phyloP scores from a whole-genome alignment of 805 yeast genomes.

The Ogataea trehalophila region DNA sequence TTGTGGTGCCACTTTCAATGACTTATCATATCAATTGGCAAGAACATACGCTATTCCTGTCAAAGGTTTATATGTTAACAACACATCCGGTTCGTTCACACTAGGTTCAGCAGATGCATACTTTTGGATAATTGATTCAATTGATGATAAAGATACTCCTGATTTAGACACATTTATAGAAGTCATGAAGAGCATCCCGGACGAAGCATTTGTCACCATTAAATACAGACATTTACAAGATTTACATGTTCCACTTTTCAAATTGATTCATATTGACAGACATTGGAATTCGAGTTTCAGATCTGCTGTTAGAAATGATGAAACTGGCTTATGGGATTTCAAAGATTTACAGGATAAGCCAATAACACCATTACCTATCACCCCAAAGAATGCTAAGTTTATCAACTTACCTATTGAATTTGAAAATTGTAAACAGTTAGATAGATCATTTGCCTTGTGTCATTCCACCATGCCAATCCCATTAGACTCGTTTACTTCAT shows the following conservation, averaged over 20 bases:
- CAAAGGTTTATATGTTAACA: constrained; percentile 73
- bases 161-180: constrained; percentile 70
- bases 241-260: constrained; percentile 64
- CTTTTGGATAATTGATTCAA: constrained; percentile 78
- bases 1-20: constrained; percentile 83
- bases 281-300: constrained; percentile 78
- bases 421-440: constrained; percentile 48
- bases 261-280: constrained; percentile 71
- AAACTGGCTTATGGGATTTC: constrained; percentile 54
- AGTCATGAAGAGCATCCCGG: constrained; percentile 75
- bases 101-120: constrained; percentile 51
- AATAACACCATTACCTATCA: constrained; percentile 44
- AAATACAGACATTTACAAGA: constrained; percentile 76
- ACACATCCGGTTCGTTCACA: constrained; percentile 73
- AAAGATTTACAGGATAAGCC: constrained; percentile 54
- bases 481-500: constrained; percentile 68
- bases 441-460: constrained; percentile 69
- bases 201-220: constrained; percentile 63
- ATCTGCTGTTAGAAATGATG: constrained; percentile 57
- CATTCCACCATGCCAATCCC: constrained; percentile 60
- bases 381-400: constrained; percentile 63
- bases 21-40: constrained; percentile 84
- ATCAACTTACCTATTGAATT: constrained; percentile 62
- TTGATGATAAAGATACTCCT: constrained; percentile 73
- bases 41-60: constrained; percentile 80